These are phyloP conservation scores for Hirsutella rhossiliensis DNA, from an alignment of 2,329 filamentous ascomycete species.

Conservation along the genomic window DNA sequence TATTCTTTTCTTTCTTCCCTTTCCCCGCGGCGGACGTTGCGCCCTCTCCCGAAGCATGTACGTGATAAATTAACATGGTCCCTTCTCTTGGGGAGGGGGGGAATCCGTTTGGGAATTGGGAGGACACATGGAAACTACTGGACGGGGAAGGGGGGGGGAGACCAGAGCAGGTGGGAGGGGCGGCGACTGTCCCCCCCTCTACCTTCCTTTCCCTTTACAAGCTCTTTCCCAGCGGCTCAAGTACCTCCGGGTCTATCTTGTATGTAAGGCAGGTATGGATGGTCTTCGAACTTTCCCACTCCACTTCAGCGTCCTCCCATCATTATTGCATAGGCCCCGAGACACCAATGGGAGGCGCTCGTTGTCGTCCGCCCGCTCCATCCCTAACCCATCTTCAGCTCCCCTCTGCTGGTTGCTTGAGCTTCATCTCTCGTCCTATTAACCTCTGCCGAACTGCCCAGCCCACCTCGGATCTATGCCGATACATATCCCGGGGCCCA, in stretches of 20 bases:
- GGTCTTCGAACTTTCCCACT: neutral
- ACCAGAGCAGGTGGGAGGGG: too few species aligned
- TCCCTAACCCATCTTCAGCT: constrained; percentile 1
- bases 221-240: neutral
- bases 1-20: too few species aligned
- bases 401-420: neutral
- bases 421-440: neutral
- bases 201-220: neutral
- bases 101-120: too few species aligned
- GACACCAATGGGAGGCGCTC: neutral
- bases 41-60: too few species aligned
- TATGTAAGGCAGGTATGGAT: neutral
- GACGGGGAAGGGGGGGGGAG: too few species aligned
- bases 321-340: constrained; percentile 1
- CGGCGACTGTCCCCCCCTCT: neutral
- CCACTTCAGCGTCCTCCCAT: constrained; percentile 1
- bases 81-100: too few species aligned
- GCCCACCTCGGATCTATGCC: neutral
- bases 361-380: neutral
- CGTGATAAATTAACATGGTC: too few species aligned
- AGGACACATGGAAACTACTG: too few species aligned
- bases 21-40: too few species aligned
- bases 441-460: neutral
- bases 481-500: neutral
- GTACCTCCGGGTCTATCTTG: neutral